phyloP scores from a whole-genome alignment of 768 basidiomycete species.

The Lyophyllum decastes region DNA sequence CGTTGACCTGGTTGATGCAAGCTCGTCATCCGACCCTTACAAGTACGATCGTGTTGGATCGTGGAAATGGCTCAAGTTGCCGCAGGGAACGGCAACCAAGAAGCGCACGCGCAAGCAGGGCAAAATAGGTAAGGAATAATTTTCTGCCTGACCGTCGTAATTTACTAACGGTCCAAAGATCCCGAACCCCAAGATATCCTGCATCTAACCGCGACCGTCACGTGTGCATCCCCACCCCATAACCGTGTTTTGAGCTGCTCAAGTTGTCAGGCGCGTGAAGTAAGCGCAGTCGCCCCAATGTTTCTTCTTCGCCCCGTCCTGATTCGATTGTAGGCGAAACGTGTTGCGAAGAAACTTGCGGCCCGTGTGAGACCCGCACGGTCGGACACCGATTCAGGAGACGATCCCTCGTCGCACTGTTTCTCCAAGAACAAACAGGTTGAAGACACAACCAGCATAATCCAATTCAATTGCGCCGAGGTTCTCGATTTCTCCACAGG shows the following conservation, averaged over 20 bases:
- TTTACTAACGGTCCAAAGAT: constrained; percentile 43
- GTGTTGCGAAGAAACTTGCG: constrained; percentile 86
- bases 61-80: constrained; percentile 87
- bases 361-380: constrained; percentile 78
- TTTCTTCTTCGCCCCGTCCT: constrained; percentile 6
- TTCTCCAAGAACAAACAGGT: constrained; percentile 47
- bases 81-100: constrained; percentile 83
- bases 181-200: constrained; percentile 70
- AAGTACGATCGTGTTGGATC: constrained; percentile 84
- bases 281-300: constrained; percentile 30
- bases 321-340: constrained; percentile 65
- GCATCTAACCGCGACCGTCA: constrained; percentile 70
- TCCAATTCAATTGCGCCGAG: constrained; percentile 95
- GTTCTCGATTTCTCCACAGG: constrained; percentile 88
- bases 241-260: constrained; percentile 79
- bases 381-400: constrained; percentile 71
- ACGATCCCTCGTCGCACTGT: constrained; percentile 42
- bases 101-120: constrained; percentile 81
- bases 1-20: constrained; percentile 74
- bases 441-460: constrained; percentile 80
- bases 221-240: constrained; percentile 80
- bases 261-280: constrained; percentile 89
- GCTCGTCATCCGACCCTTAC: constrained; percentile 57
- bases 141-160: constrained; percentile 9
- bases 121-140: constrained; percentile 61